Base-by-base conservation (phyloP, 805 yeast species). In the Komagataella pastoris region DNA sequence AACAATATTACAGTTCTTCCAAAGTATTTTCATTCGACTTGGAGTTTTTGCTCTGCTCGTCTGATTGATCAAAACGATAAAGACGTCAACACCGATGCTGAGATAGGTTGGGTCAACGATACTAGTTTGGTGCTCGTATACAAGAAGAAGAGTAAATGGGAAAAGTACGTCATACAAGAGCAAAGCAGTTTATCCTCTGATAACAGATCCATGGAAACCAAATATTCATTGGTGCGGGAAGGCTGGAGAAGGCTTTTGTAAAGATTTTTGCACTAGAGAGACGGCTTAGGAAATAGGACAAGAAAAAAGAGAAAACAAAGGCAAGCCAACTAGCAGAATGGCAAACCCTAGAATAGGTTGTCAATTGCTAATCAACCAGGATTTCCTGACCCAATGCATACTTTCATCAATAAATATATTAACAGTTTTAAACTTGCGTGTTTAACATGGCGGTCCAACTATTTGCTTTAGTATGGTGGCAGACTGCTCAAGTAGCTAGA, bases 21-120 rank as follows among this genome's bases (percentile, higher is more conserved):
- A 19, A 73, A 75, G 49, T 89, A 89, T 62, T 85, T 90, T 65
- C 79, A 83, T 50, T 83, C 91, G 1, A 83, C 85, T 14, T 90
- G 97, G 97, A 83, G 93, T 46, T 87, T 85, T 68, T 87, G 88
- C 50, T 84, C 91, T 0, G 72, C 79, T 14, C 83, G 86, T 58
- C 40, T 30, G 5, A 74, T 78, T 17, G 47, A 47, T n/a, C 52
- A 54, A n/a, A 64, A 61, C 23, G 57, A 57, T 44, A 68, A 67
- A 52, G 66, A 69, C 5, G 62, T 62, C 17, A 54, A 55, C 47
- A 51, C 23, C 24, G 52, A 54, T 23, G 56, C 52, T 45, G 52
- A 54, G 12, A 54, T 80, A 23, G 95, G 91, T 1, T 88, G 95
- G 95, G 72, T 83, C 1, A 81, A 81, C 6, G 88, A 86, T 56